phyloP scores from a whole-genome alignment of 139 green algal genomes.

The Pleodorina starrii region DNA sequence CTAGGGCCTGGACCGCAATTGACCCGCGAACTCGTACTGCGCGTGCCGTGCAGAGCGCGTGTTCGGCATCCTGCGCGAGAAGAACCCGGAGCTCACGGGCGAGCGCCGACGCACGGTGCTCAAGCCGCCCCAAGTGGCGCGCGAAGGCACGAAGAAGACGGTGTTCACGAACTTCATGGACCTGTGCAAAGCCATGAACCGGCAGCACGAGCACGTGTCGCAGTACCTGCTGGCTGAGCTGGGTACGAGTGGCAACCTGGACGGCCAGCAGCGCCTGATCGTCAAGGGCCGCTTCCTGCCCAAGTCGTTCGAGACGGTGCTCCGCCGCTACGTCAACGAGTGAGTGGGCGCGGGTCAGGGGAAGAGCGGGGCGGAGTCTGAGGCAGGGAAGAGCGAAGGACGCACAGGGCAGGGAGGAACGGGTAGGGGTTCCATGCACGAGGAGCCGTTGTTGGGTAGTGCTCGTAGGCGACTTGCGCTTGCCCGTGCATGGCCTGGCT shows the following conservation, averaged over 20 bases:
- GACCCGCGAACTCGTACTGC: too few species aligned
- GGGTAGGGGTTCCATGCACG: too few species aligned
- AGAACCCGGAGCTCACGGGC: constrained; percentile 98
- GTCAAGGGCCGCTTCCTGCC: constrained; percentile 98
- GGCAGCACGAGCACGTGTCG: constrained; percentile 75
- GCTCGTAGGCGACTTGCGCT: too few species aligned
- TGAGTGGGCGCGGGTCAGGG: too few species aligned
- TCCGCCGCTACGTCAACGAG: constrained; percentile 98
- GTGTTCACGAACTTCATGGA: constrained; percentile 99
- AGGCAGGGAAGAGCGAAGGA: too few species aligned
- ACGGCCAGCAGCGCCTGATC: constrained; percentile 96
- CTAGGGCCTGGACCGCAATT: too few species aligned
- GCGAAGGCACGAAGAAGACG: constrained; percentile 99
- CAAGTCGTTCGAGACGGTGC: constrained; percentile 98
- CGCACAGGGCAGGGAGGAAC: too few species aligned
- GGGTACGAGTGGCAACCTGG: constrained; percentile 90
- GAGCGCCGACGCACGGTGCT: constrained; percentile 95
- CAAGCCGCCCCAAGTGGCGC: constrained; percentile 96
- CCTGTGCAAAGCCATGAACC: constrained; percentile 92
- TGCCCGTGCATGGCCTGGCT: too few species aligned
- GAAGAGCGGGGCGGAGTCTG: too few species aligned
- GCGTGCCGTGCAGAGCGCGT: constrained; percentile 97
- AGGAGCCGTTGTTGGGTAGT: too few species aligned
- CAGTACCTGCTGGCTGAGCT: constrained; percentile 96
- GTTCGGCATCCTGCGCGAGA: constrained; percentile 95